Evolutionary conservation across 129 eudicot genomes (phyloP), one percentile per base, ranked within the genome.

Genomic region (Pulicaria dysenterica): DNA sequence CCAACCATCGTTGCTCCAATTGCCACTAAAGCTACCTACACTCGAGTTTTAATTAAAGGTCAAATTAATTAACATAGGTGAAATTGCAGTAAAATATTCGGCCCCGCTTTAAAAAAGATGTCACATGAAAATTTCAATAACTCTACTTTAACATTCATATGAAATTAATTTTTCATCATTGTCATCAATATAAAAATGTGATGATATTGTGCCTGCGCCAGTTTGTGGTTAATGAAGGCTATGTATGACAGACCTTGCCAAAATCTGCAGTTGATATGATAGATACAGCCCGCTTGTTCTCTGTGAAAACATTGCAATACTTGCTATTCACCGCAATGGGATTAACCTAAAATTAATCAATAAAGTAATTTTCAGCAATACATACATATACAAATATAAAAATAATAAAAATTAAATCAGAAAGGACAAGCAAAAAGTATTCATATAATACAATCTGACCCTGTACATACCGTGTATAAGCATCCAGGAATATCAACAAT

Each of bases 1-100:
- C 98, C 98, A 68, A 93, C 98, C 98, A 93, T 93, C 17, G 98
- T 93, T 65, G 98, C 96, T 80, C 98, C 96, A 72, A 93, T 87
- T 74, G 98, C 96, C 81, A 93, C 96, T 87, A 87, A 87, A 17
- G 96, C 98, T 48, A 93, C 98, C 98, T 93, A 84, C 70, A 86
- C 3, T 14, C 71, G 40, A 41, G 44, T 57, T 75, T 53, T 5
- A 47, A 59, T 2, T 3, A 40, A 24, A 13, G 9, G 41, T 72
- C 45, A 36, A 42, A 77, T n/a, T 67, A 65, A 66, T 77, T 41
- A 65, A 19, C 46, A 42, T 38, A 12, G n/a, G 24, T 51, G 19
- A 39, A 69, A 17, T 0, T 19, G 19, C 1, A 6, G 15, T 10
- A 42, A 14, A 58, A 31, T 31, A 14, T 15, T 31, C 3, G 3